These are phyloP conservation scores for Arthrobotrys sphaeroides DNA, from an alignment of 2,329 filamentous ascomycete species.

Conservation along the genomic window DNA sequence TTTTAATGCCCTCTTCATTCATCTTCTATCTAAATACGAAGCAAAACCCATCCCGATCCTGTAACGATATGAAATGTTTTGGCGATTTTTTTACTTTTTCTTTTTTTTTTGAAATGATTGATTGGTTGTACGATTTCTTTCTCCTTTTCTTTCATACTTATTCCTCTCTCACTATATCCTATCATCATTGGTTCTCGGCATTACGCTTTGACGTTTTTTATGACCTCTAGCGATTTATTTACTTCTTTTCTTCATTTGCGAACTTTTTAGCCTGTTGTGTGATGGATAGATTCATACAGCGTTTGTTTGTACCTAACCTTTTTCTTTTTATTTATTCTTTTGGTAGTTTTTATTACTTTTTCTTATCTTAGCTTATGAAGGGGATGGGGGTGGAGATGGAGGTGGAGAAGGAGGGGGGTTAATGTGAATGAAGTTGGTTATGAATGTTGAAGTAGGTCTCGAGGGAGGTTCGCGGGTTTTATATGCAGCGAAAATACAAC, in stretches of 20 bases:
- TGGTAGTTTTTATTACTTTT: neutral
- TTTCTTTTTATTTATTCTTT: neutral
- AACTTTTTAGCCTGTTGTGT: slow-evolving; percentile 27
- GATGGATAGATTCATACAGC: slow-evolving; percentile 43
- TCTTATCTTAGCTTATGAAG: neutral
- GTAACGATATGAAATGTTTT: slow-evolving; percentile 43
- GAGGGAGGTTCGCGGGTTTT: no score
- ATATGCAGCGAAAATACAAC: no score
- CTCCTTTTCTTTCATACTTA: neutral
- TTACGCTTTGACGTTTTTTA: neutral
- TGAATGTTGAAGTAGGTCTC: no score
- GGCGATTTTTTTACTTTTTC: no score
- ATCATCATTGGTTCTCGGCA: neutral
- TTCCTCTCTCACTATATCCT: neutral
- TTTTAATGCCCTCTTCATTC: slow-evolving; percentile 6
- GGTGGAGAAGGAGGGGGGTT: no score
- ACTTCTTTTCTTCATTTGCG: neutral
- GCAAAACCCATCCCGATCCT: neutral
- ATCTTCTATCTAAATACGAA: slow-evolving; percentile 10
- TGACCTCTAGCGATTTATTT: neutral
- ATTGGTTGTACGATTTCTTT: slow-evolving; percentile 20
- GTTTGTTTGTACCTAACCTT: slow-evolving; percentile 3
- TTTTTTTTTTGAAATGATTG: no score
- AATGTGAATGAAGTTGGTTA: no score
- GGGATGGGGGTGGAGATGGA: no score